Conservation (phyloP, 805 yeast species). For the Zygotorulaspora chibaensis region DNA sequence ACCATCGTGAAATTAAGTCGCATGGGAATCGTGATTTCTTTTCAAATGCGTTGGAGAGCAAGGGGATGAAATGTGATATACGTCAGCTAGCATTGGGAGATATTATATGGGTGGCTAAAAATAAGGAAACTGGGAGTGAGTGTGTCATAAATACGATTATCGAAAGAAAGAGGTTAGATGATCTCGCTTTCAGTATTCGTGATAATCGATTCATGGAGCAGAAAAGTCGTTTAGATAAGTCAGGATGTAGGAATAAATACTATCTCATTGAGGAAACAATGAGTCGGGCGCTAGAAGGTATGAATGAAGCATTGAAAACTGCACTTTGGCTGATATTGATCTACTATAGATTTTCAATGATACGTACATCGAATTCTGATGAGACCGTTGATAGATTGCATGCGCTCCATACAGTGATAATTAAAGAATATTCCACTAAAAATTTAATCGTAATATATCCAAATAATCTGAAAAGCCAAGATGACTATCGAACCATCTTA, state of each 20-base stretch:
- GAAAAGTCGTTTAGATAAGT: conserved; percentile 64
- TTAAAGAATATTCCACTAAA: conserved; percentile 43
- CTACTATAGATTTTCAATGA: conserved; percentile 60
- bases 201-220: conserved; percentile 92
- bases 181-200: conserved; percentile 70
- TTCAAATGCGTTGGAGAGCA: conserved; percentile 44
- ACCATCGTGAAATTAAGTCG: conserved; percentile 77
- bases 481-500: conserved; percentile 44
- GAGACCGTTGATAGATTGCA: conserved; percentile 52
- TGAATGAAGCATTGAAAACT: conserved; percentile 68
- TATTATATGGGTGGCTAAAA: conserved; percentile 79
- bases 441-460: conserved; percentile 51
- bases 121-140: conserved; percentile 51
- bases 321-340: conserved; percentile 68
- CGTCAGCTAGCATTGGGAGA: conserved; percentile 78
- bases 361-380: conserved; percentile 65
- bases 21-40: conserved; percentile 68
- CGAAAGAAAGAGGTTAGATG: conserved; percentile 87
- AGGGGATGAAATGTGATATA: conserved; percentile 49
- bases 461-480: conserved; percentile 44
- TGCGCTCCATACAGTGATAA: conserved; percentile 45
- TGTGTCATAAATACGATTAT: conserved; percentile 77
- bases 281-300: conserved; percentile 38
- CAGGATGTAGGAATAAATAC: conserved; percentile 62
- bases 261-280: conserved; percentile 78